Base-by-base conservation (phyloP, 495 filamentous ascomycete genomes). In the Xylaria intraflava region DNA sequence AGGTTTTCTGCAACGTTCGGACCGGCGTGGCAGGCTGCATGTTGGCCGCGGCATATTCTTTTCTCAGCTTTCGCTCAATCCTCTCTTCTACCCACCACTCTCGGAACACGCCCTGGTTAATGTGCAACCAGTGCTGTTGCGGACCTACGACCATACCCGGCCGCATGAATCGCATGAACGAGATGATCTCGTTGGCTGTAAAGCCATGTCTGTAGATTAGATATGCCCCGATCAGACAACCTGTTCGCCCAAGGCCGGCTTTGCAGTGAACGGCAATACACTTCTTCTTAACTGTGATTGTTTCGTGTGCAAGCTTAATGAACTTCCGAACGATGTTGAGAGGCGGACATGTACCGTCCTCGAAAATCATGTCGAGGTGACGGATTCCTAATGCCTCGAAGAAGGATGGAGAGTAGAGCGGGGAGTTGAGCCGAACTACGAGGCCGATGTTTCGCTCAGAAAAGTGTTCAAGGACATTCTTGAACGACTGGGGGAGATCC, bases 121-220 rank as follows among this genome's bases (percentile, higher is more conserved):
- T 83, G 65, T 97, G 93, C 16, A 99, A 78, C 93, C 93, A 99
- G 68, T 99, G 93, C 69, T 99, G 93, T 63, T 99, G 93, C n/a
- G 93, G 93, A 0, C 93, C 93, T 29, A 99, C 93, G 2, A 99
- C 93, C 93, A 99, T 99, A 19, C 93, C 93, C 0, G 93, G 93
- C 30, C 93, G 84, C 93, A 97, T 99, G 72, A 99, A 99, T 54
- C 93, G 84, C 93, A 99, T 97, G 71, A 89, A 99, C 5, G 93
- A 88, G 70, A 99, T 99, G 60, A 96, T 81, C 69, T 99, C 93
- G 65, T 96, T 96, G 30, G 94, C 93, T 1, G 92, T 97, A 65
- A 97, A 99, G n/a, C 90, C 94, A 71, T 97, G 84, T 49, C 90
- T 79, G 72, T 99, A 99, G 61, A 99, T 96, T 24, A 99, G 77